Percentiles rank a stretch among this genome's conserved stretches.
Conservation (phyloP, 1,139 yeast genomes). For the Zygosaccharomyces pseudobailii region DNA sequence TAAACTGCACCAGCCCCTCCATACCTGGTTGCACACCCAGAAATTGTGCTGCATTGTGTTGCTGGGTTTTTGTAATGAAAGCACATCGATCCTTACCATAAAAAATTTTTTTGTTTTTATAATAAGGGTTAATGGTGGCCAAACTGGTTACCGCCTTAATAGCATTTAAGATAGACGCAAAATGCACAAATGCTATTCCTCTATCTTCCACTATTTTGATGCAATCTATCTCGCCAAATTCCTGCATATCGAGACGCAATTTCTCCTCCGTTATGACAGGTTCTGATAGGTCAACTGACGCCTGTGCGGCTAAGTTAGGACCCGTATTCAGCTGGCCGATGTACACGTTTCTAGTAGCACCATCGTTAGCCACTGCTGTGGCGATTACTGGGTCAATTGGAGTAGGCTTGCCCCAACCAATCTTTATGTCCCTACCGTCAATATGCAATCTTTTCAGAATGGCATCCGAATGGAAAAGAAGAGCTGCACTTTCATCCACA, state of each 20-base stretch:
- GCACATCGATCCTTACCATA: constrained; percentile 89
- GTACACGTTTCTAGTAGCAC: constrained; percentile 89
- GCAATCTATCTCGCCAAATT: constrained; percentile 79
- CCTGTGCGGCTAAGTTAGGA: constrained; percentile 13
- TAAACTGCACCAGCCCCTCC: constrained; percentile 77
- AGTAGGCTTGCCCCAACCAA: constrained; percentile 78
- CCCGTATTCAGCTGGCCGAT: constrained; percentile 55
- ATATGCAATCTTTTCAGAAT: constrained; percentile 46
- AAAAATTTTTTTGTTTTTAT: constrained; percentile 61
- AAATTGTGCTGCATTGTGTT: constrained; percentile 95
- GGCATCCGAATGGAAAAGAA: constrained; percentile 57
- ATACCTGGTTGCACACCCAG: constrained; percentile 86
- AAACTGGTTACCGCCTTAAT: constrained; percentile 72
- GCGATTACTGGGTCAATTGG: constrained; percentile 65
- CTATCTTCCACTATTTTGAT: constrained; percentile 71
- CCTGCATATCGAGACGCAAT: constrained; percentile 58
- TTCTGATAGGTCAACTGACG: constrained; percentile 11
- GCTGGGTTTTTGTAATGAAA: constrained; percentile 85
- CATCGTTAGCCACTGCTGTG: constrained; percentile 73
- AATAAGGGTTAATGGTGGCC: constrained; percentile 51
- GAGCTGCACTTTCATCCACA: constrained; percentile 48
- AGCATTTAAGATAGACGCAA: constrained; percentile 78
- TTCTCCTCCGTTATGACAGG: constrained; percentile 53
- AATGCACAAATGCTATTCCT: constrained; percentile 82
- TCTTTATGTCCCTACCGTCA: constrained; percentile 49